phyloP scores from a whole-genome alignment of 148 eudicot species.

The Vaccinium darrowii region DNA sequence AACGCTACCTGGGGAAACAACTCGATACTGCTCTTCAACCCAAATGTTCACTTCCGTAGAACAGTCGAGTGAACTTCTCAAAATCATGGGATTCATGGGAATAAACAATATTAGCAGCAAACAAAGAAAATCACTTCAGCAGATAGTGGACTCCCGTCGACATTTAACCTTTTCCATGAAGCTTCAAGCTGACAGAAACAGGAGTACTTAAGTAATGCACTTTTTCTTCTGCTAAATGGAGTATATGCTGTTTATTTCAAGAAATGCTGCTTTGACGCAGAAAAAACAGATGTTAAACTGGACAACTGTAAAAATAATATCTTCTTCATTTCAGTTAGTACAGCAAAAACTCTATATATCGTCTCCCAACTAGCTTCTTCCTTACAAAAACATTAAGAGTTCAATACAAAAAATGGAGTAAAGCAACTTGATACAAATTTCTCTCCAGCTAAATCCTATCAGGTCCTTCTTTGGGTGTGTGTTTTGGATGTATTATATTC shows the following conservation, averaged over 20 bases:
- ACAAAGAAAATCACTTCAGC: neutral
- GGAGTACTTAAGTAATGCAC: neutral
- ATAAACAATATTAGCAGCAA: neutral
- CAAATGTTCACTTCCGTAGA: neutral
- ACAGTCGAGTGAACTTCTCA: neutral
- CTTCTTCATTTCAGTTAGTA: neutral
- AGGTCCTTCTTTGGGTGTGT: neutral
- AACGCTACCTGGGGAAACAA: no score
- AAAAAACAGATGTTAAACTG: neutral
- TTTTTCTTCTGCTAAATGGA: neutral
- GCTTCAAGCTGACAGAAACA: neutral
- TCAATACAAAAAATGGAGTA: neutral
- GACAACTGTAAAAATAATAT: neutral
- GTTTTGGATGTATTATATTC: neutral
- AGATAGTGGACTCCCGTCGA: neutral
- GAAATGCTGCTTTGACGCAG: neutral
- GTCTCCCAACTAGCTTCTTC: neutral
- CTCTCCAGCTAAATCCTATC: neutral
- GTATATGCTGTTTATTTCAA: neutral
- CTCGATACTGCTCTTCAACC: neutral
- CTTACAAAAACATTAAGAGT: neutral
- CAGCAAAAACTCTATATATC: neutral
- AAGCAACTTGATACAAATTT: neutral
- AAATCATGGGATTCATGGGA: neutral
- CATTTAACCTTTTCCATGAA: neutral